A percentile compares a stretch with the other conserved stretches of the same genome.
Conservation (phyloP, 2,329 filamentous ascomycete species). For the Aspergillus chevalieri region DNA sequence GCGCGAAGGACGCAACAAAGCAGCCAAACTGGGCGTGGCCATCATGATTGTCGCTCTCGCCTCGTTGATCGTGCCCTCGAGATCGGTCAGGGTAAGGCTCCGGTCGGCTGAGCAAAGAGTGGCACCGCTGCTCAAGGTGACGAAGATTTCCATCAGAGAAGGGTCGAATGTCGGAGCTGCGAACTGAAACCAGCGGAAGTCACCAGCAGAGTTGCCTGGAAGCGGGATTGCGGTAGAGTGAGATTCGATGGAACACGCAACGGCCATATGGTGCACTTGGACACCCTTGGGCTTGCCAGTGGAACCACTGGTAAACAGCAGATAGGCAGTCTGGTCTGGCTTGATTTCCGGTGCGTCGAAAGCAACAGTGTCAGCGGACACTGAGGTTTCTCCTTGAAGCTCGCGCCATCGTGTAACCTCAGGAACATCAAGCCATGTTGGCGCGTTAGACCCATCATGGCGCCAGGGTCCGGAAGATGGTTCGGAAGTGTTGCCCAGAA, state of each 20-base stretch:
- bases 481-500: slow-evolving; percentile 15
- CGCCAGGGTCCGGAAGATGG: slow-evolving; percentile 9
- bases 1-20: slow-evolving; percentile 23
- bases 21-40: slow-evolving; percentile 34
- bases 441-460: background rate
- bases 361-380: background rate
- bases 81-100: slow-evolving; percentile 21
- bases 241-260: slow-evolving; percentile 26
- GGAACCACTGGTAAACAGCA: slow-evolving; percentile 31
- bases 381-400: slow-evolving; percentile 1
- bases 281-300: slow-evolving; percentile 32
- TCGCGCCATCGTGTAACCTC: slow-evolving; percentile 16
- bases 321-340: slow-evolving; percentile 22
- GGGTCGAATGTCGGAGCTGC: slow-evolving; percentile 32
- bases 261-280: slow-evolving; percentile 24
- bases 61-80: slow-evolving; percentile 23
- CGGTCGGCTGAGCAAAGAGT: slow-evolving; percentile 31
- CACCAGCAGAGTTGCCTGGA: slow-evolving; percentile 10
- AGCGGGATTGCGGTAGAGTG: slow-evolving; percentile 21
- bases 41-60: slow-evolving; percentile 32
- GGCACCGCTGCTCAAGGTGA: slow-evolving; percentile 24
- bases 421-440: slow-evolving; percentile 18
- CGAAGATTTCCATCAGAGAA: slow-evolving; percentile 26
- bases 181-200: slow-evolving; percentile 34
- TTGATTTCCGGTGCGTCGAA: slow-evolving; percentile 8